Conservation (phyloP, 1,284 basidiomycete genomes). For the Cutaneotrichosporon cyanovorans region DNA sequence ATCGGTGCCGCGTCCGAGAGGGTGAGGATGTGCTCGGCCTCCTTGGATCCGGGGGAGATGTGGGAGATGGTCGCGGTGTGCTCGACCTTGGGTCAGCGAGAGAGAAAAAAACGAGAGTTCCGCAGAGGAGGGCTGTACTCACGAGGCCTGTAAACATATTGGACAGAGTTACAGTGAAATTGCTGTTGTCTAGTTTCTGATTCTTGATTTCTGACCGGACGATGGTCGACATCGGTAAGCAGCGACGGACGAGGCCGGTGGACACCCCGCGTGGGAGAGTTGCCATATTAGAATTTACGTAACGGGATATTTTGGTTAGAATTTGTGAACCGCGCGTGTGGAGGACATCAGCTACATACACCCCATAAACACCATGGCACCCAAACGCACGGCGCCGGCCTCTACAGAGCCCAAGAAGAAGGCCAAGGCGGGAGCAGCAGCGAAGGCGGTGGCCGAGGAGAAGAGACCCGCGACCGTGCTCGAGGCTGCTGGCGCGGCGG, state of each 20-base stretch:
- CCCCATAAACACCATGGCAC: slow-evolving; percentile 9
- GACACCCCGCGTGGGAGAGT: too few species aligned
- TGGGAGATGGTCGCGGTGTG: slow-evolving; percentile 37
- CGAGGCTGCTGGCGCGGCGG: background rate
- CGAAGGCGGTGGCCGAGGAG: background rate
- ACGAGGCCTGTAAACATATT: slow-evolving; percentile 46
- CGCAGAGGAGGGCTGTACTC: slow-evolving; percentile 10
- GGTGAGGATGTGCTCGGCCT: slow-evolving; percentile 59
- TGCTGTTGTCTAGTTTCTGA: too few species aligned
- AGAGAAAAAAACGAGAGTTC: background rate
- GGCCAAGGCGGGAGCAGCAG: background rate
- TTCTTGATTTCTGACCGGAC: too few species aligned
- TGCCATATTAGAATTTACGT: too few species aligned
- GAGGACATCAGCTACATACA: background rate
- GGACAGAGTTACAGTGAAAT: too few species aligned
- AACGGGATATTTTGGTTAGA: too few species aligned
- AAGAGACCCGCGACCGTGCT: background rate
- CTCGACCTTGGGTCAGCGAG: slow-evolving; percentile 36
- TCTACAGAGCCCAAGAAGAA: slow-evolving; percentile 1
- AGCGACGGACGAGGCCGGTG: too few species aligned
- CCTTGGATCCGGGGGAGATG: slow-evolving; percentile 30
- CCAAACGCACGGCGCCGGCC: slow-evolving; percentile 24
- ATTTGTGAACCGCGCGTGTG: too few species aligned
- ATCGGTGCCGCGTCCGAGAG: slow-evolving; percentile 67
- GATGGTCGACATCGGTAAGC: too few species aligned